Conservation (phyloP, 257 asterid species). For the Primulina eburnea region DNA sequence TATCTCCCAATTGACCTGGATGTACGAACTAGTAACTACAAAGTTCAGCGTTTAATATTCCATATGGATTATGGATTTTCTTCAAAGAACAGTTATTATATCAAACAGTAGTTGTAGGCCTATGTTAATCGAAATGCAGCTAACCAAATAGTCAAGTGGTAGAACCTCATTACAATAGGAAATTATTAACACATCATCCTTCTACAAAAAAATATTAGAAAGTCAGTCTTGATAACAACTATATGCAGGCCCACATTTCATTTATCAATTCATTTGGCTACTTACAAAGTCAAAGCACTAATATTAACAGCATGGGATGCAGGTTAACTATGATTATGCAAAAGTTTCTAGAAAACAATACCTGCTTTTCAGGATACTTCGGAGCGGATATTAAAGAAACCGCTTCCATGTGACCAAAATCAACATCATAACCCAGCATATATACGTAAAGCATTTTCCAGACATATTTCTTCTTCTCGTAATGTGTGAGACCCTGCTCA, state of each 20-base stretch:
- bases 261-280: slow-evolving; percentile 2
- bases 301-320: not conserved
- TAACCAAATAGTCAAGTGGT: not conserved
- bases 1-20: not conserved
- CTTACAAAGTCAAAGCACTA: slow-evolving; percentile 17
- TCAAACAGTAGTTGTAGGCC: not conserved
- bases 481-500: slow-evolving; percentile 79
- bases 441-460: slow-evolving; percentile 99
- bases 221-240: not conserved
- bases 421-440: slow-evolving; percentile 99
- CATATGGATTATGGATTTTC: not conserved
- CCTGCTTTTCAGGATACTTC: slow-evolving; percentile 99
- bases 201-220: slow-evolving; percentile 8
- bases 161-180: not conserved
- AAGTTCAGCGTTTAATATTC: too few species aligned
- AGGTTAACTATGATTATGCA: not conserved
- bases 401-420: slow-evolving; percentile 99
- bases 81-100: not conserved
- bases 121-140: not conserved
- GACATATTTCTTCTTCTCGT: slow-evolving; percentile 97
- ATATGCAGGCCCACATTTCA: slow-evolving; percentile 4
- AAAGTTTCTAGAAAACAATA: slow-evolving; percentile 21
- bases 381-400: slow-evolving; percentile 98
- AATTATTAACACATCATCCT: not conserved
- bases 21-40: not conserved